Base-by-base conservation (phyloP, 306 rosid genomes). In the Hippophae tibetana region DNA sequence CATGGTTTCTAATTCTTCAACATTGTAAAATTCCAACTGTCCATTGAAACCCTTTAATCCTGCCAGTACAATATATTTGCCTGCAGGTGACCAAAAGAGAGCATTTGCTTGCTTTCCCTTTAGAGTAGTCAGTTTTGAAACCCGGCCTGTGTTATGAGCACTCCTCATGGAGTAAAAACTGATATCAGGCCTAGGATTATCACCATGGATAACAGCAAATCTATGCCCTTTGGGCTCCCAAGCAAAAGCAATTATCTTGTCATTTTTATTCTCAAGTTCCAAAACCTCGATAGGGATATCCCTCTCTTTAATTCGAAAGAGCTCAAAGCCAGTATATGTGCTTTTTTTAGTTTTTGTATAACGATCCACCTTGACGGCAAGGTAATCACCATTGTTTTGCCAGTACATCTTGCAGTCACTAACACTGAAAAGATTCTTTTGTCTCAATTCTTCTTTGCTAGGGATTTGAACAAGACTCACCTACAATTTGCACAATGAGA, bases 191-290 rank as follows among this genome's bases (percentile, higher is more conserved):
- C 77, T 85, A 5, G 94, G 94, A 74, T 68, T 77, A 70, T 85
- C 94, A 60, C 94, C 94, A 56, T 89, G 96, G 69, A 89, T 89
- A 61, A 89, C 77, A 0, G 74, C 90, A 68, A 89, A 89, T 65
- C 94, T 75, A 45, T 85, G 94, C 56, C 96, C 90, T 65, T 89
- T 89, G 5, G 96, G 96, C 79, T 89, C 94, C 97, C 95, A 89
- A n/a, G 95, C 92, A 70, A 89, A 89, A 9, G 95, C 89, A 68
- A 89, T 83, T 43, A 89, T 89, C 80, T 83, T 89, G 58, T 86
- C 97, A 69, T 86, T 89, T 63, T 89, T 89, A 61, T 89, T 89
- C 75, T 89, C 97, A 42, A 86, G 85, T 68, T 89, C 97, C 60
- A 89, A 60, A 49, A 86, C 97, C 67, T 89, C 95, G 7, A 86